A percentile compares a stretch with the other conserved stretches of the same genome.
These are phyloP conservation scores for Rubia tinctorum DNA, from an alignment of 305 asterid species.

Conservation along the genomic window DNA sequence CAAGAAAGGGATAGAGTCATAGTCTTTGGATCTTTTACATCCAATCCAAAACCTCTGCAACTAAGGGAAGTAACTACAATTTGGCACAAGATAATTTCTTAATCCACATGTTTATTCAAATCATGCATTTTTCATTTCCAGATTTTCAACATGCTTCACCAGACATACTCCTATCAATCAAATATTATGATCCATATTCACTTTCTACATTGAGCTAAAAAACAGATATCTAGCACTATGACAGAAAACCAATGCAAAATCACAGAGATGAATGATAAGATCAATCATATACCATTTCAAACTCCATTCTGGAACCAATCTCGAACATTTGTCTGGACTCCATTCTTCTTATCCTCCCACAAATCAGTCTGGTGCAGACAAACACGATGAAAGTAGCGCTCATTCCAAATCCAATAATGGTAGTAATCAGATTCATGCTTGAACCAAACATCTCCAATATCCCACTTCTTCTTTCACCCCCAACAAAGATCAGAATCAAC, in stretches of 20 bases:
- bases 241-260: conserved; percentile 4
- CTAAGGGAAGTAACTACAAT: background rate
- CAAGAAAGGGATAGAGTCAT: background rate
- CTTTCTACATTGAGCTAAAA: background rate
- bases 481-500: conserved; percentile 4
- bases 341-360: conserved; percentile 63
- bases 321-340: conserved; percentile 70
- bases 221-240: background rate
- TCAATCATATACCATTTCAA: conserved; percentile 59
- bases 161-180: background rate
- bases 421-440: conserved; percentile 78
- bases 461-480: conserved; percentile 1
- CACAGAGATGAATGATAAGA: background rate
- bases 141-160: background rate
- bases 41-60: background rate
- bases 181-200: background rate
- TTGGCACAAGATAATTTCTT: background rate
- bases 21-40: background rate
- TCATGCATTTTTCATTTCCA: background rate
- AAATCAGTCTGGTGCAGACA: conserved; percentile 76
- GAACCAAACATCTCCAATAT: conserved; percentile 41
- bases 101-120: background rate
- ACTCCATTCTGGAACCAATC: conserved; percentile 64
- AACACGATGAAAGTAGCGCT: conserved; percentile 92
- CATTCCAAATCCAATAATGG: conserved; percentile 91